phyloP scores from a whole-genome alignment of 1,284 basidiomycete species.

The Ganoderma leucocontextum region DNA sequence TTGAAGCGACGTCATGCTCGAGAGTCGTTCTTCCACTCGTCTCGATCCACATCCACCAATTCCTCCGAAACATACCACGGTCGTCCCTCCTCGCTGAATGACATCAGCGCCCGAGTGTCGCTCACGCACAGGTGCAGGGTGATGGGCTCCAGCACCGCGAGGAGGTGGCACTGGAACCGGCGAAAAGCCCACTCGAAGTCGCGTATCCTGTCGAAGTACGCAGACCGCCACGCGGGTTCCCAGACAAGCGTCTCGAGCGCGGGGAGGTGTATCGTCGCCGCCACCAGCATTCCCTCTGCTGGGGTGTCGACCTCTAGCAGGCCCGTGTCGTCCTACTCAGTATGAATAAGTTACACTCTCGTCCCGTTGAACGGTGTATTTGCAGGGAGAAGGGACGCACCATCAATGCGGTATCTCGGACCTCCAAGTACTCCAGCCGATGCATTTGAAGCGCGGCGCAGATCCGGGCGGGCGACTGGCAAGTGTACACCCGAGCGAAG shows the following conservation, averaged over 20 bases:
- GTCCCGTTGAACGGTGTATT: not conserved
- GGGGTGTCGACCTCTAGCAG: not conserved
- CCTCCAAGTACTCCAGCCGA: not conserved
- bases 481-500: not conserved
- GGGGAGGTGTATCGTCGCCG: not conserved
- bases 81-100: not conserved
- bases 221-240: not conserved
- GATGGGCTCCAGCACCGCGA: not conserved
- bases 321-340: not conserved
- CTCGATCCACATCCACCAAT: not conserved
- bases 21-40: not conserved
- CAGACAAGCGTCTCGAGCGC: not conserved
- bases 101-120: not conserved
- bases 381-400: not conserved
- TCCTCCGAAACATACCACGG: not conserved
- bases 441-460: not conserved
- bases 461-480: not conserved
- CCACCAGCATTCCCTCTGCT: not conserved
- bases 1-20: not conserved
- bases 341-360: too few relatives aligned
- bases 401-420: not conserved
- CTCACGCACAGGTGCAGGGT: not conserved
- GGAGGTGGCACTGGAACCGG: not conserved
- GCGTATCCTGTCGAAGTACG: not conserved
- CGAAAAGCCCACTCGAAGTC: not conserved